Evolutionary conservation across 108 stramenopile species (phyloP).

Genomic region (Parietichytrium sp.): DNA sequence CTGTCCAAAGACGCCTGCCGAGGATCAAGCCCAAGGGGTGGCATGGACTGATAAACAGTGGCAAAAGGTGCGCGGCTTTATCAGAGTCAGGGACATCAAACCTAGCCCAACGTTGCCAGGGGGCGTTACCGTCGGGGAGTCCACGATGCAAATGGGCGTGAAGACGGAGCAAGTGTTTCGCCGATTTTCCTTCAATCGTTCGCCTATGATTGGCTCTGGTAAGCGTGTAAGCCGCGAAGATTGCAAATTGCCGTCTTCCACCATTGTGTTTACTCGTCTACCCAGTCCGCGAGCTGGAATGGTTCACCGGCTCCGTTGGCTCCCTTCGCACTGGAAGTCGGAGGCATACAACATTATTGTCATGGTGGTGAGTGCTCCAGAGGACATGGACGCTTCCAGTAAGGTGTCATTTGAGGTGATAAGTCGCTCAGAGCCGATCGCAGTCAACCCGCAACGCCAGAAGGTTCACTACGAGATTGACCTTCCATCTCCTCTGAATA

Average conservation of each 20-base stretch:
- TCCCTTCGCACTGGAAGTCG: background rate
- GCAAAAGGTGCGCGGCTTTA: background rate
- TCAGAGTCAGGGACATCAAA: background rate
- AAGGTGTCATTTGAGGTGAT: background rate
- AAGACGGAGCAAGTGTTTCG: background rate
- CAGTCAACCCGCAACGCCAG: background rate
- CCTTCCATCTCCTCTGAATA: background rate
- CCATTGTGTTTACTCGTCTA: background rate
- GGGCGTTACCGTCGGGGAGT: background rate
- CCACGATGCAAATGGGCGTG: background rate
- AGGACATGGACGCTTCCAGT: background rate
- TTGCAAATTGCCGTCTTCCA: background rate
- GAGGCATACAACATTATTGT: background rate
- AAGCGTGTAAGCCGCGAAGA: background rate
- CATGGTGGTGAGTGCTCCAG: background rate
- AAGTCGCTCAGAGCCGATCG: background rate
- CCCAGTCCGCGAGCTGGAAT: background rate
- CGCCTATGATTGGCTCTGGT: background rate
- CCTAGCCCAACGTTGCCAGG: background rate
- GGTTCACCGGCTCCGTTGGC: background rate
- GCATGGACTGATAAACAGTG: background rate
- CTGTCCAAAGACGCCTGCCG: background rate
- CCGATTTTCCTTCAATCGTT: background rate
- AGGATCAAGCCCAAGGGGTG: background rate
- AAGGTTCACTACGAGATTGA: background rate